Percentiles rank a stretch among this genome's conserved stretches.
Evolutionary conservation across 129 eudicot species (phyloP).

Genomic region (Chrysanthemum makinoi): DNA sequence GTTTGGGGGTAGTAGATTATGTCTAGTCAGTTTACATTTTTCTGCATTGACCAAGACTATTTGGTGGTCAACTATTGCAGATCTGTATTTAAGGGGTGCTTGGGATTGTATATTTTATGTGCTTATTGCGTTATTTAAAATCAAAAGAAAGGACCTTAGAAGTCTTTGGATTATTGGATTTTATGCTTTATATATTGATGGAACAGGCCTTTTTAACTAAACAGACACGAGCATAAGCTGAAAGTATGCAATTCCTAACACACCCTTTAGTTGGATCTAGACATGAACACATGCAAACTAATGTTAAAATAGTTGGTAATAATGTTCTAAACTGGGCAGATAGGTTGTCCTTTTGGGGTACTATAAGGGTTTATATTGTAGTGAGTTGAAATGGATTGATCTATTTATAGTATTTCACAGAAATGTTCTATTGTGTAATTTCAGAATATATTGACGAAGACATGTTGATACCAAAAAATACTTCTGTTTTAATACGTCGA

Average conservation of each 20-base stretch:
- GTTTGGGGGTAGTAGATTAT: conserved; percentile 17
- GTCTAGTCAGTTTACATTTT: background rate
- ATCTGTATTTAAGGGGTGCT: too few species aligned
- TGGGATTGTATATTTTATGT: too few species aligned
- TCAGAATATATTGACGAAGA: conserved; percentile 94
- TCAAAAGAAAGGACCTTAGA: too few species aligned
- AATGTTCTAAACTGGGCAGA: conserved; percentile 1
- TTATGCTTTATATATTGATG: too few species aligned
- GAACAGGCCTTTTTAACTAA: too few species aligned
- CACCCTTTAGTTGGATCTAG: background rate
- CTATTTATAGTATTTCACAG: conserved; percentile 42
- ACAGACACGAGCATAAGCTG: too few species aligned
- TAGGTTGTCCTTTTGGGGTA: conserved; percentile 16
- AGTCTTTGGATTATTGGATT: too few species aligned
- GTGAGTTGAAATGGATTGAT: conserved; percentile 28
- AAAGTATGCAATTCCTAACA: background rate
- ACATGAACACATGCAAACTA: conserved; percentile 3
- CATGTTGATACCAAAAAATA: conserved; percentile 88
- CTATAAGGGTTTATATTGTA: conserved; percentile 16
- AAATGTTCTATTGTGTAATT: conserved; percentile 49
- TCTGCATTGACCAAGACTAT: background rate
- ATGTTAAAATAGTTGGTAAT: conserved; percentile 14
- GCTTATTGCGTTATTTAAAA: too few species aligned
- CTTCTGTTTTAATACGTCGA: conserved; percentile 92
- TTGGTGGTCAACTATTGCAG: too few species aligned